Conservation (phyloP, 345 rosid genomes). For the Litchi chinensis region DNA sequence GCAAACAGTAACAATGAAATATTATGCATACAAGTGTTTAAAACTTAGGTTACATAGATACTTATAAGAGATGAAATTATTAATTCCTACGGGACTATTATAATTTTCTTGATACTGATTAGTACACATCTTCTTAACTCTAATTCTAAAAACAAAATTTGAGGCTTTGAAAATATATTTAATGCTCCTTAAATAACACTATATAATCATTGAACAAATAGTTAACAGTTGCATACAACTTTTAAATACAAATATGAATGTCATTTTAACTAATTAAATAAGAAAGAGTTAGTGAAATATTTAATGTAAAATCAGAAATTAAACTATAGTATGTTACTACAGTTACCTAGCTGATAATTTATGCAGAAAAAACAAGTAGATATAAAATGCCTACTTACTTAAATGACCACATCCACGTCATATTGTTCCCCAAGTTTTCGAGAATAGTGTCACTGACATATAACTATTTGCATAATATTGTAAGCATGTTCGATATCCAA, state of each 20-base stretch:
- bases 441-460: not conserved
- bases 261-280: not conserved
- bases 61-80: too few relatives aligned
- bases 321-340: not conserved
- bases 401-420: not conserved
- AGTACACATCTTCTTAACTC: not conserved
- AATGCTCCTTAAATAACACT: not conserved
- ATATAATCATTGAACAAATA: too few relatives aligned
- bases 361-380: not conserved
- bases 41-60: too few relatives aligned
- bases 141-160: not conserved
- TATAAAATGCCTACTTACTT: not conserved
- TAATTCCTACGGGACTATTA: not conserved
- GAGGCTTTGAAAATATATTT: not conserved
- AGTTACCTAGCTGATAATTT: too few relatives aligned
- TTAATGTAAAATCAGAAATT: not conserved
- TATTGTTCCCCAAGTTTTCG: not conserved
- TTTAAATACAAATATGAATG: not conserved
- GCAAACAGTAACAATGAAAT: too few relatives aligned
- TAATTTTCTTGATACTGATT: not conserved
- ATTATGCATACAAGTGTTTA: too few relatives aligned
- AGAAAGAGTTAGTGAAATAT: not conserved
- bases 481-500: too few relatives aligned
- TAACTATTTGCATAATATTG: not conserved
- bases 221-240: not conserved